Evolutionary conservation across 805 yeast genomes (phyloP).

Genomic region (Candida xiaguanensis): DNA sequence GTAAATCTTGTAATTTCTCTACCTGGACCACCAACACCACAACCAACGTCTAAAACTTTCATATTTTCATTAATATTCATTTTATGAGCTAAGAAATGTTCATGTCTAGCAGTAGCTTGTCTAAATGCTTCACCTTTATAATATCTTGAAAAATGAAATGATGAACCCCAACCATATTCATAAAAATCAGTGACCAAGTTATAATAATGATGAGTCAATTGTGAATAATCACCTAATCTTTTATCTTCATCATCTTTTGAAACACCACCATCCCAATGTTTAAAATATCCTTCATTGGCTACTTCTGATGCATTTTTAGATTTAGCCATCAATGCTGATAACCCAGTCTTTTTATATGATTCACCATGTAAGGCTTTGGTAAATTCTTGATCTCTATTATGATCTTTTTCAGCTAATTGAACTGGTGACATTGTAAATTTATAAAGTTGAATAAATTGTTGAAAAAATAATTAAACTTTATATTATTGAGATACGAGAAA

Average conservation of each 20-base stretch:
- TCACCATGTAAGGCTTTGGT: constrained; percentile 87
- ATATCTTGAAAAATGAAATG: constrained; percentile 95
- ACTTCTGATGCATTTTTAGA: constrained; percentile 71
- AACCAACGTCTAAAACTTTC: constrained; percentile 95
- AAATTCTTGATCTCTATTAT: constrained; percentile 62
- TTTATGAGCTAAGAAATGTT: constrained; percentile 87
- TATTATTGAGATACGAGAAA: neutral
- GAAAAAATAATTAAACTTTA: neutral
- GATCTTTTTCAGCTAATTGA: constrained; percentile 46
- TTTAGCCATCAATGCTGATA: constrained; percentile 73
- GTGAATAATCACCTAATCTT: constrained; percentile 82
- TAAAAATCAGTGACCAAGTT: constrained; percentile 96
- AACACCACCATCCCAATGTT: constrained; percentile 95
- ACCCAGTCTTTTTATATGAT: constrained; percentile 62
- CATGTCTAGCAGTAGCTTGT: constrained; percentile 96
- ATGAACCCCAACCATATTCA: constrained; percentile 99
- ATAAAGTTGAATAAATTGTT: constrained; percentile 8
- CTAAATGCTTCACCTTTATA: constrained; percentile 89
- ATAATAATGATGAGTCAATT: constrained; percentile 91
- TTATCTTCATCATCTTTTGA: constrained; percentile 64
- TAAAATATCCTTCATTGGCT: constrained; percentile 87
- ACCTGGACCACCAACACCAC: constrained; percentile 99
- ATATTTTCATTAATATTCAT: constrained; percentile 75
- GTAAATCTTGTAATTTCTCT: constrained; percentile 93
- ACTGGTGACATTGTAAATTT: constrained; percentile 9